These are phyloP conservation scores for Metschnikowia anglica DNA, from an alignment of 805 yeast species.

Conservation along the genomic window DNA sequence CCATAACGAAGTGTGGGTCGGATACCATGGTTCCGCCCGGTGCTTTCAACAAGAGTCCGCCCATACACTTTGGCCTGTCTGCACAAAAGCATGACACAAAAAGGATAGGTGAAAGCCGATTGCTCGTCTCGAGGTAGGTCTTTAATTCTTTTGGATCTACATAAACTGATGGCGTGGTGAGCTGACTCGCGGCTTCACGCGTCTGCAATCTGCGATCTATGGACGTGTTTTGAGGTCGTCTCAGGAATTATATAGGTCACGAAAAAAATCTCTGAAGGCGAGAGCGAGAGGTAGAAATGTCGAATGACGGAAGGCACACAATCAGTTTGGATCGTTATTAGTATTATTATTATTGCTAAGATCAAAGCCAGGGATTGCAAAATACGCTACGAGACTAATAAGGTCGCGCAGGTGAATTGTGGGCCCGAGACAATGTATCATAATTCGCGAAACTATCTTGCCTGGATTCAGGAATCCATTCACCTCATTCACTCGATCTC, in stretches of 20 bases:
- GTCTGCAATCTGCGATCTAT: constrained; percentile 1
- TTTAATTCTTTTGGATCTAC: not conserved
- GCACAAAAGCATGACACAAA: not conserved
- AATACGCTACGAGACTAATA: too few relatives aligned
- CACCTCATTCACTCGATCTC: too few relatives aligned
- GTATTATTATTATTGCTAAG: too few relatives aligned
- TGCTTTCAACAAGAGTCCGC: not conserved
- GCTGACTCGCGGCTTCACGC: constrained; percentile 4
- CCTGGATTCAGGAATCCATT: too few relatives aligned
- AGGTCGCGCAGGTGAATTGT: too few relatives aligned
- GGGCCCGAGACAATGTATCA: too few relatives aligned
- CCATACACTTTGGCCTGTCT: not conserved
- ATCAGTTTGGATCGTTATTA: too few relatives aligned
- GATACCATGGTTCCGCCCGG: not conserved
- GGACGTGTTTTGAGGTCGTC: not conserved
- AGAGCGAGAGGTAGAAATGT: too few relatives aligned
- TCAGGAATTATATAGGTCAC: not conserved
- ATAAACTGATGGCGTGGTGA: not conserved
- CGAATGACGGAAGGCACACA: too few relatives aligned
- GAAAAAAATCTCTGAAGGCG: too few relatives aligned
- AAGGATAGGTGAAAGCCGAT: not conserved
- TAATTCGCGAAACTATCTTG: too few relatives aligned
- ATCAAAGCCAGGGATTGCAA: too few relatives aligned
- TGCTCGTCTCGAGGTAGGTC: not conserved
- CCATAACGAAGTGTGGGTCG: not conserved